Conservation (phyloP, 192 early-diverging fungal genomes). For the Coemansia sp. region DNA sequence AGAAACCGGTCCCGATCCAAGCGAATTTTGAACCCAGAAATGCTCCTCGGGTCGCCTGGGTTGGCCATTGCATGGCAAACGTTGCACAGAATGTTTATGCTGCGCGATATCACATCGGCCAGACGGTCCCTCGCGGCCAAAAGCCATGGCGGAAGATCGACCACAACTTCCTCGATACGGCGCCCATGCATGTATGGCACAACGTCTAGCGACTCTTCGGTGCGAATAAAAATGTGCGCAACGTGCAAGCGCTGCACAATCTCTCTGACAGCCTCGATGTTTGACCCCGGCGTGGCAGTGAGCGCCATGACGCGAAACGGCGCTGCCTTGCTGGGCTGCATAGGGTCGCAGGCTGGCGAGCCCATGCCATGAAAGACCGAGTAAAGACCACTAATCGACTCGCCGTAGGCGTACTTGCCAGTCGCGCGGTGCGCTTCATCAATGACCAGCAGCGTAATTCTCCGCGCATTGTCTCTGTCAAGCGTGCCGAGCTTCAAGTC, state of each 20-base stretch:
- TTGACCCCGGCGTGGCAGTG: slow-evolving; percentile 80
- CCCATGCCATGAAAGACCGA: slow-evolving; percentile 20
- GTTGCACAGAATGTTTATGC: slow-evolving; percentile 44
- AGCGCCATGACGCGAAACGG: slow-evolving; percentile 78
- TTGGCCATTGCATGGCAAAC: slow-evolving; percentile 34
- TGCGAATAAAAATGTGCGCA: slow-evolving; percentile 74
- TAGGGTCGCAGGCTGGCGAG: slow-evolving; percentile 3
- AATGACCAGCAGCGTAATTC: slow-evolving; percentile 70
- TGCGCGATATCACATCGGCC: slow-evolving; percentile 49
- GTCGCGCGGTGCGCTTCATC: slow-evolving; percentile 90
- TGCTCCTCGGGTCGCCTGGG: slow-evolving; percentile 24
- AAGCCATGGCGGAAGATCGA: slow-evolving; percentile 55
- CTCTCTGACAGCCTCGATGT: slow-evolving; percentile 63
- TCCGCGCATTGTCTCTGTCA: slow-evolving; percentile 48
- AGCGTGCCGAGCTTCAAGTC: slow-evolving; percentile 69
- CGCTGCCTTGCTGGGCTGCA: slow-evolving; percentile 22
- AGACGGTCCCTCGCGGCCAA: slow-evolving; percentile 41
- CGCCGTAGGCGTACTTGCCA: slow-evolving; percentile 78
- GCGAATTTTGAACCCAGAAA: slow-evolving; percentile 30
- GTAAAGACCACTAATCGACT: slow-evolving; percentile 62
- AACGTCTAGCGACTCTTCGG: slow-evolving; percentile 85
- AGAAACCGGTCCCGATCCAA: slow-evolving; percentile 35
- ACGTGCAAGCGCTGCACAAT: slow-evolving; percentile 77
- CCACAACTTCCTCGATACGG: slow-evolving; percentile 59
- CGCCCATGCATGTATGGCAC: slow-evolving; percentile 67